phyloP scores from a whole-genome alignment of 768 basidiomycete species.

The Kondoa subrosea region DNA sequence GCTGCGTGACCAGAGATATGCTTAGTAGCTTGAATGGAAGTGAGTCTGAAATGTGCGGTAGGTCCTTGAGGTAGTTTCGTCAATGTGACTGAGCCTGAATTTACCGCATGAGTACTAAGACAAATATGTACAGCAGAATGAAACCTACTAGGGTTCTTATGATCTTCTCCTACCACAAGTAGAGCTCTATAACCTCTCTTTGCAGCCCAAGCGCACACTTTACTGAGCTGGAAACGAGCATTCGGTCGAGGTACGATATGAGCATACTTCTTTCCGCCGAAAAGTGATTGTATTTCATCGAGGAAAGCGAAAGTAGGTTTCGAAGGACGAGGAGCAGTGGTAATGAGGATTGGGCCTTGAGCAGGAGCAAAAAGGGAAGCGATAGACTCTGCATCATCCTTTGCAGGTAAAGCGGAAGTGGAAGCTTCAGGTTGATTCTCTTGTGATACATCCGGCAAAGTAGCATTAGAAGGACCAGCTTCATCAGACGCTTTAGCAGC shows the following conservation, averaged over 20 bases:
- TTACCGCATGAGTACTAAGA: conserved; percentile 1
- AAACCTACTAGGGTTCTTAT: conserved; percentile 73
- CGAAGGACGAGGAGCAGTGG: conserved; percentile 15
- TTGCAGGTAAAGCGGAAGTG: background rate
- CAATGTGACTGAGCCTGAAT: conserved; percentile 73
- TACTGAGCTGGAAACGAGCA: conserved; percentile 76
- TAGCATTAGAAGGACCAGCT: too few species aligned
- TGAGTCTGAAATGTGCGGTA: conserved; percentile 85
- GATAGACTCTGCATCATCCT: conserved; percentile 1
- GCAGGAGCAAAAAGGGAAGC: background rate
- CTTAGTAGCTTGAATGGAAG: conserved; percentile 41
- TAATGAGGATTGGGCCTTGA: conserved; percentile 10
- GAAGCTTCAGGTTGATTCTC: conserved; percentile 1
- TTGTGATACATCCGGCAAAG: too few species aligned
- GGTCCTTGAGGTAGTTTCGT: conserved; percentile 82
- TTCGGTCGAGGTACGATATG: conserved; percentile 58
- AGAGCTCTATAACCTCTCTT: conserved; percentile 73
- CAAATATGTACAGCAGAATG: conserved; percentile 4
- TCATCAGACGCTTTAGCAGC: background rate
- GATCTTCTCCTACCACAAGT: conserved; percentile 86
- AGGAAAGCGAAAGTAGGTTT: conserved; percentile 17
- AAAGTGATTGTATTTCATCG: conserved; percentile 27
- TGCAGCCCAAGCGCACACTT: conserved; percentile 88
- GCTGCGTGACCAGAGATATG: conserved; percentile 63
- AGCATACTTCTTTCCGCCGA: conserved; percentile 41